Evolutionary conservation across 2,329 filamentous ascomycete genomes (phyloP), one percentile per base, ranked within the genome.

Genomic region (Exserohilum turcica): DNA sequence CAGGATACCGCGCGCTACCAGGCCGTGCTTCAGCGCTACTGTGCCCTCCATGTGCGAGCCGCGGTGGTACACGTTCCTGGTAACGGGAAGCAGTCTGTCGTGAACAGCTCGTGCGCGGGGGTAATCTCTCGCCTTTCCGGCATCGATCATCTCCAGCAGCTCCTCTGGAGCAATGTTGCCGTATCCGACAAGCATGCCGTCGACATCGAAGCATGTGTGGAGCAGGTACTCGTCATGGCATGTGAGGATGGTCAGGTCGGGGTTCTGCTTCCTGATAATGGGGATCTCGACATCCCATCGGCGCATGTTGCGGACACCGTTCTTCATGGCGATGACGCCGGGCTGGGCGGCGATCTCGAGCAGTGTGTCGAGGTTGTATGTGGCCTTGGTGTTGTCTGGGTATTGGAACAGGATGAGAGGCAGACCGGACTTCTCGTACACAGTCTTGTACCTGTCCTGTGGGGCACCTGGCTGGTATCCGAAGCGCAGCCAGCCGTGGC

Each of bases 1-100:
- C 10, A 82, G 56, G 29, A 82, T 80, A 1, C 80, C 80, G 9
- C 80, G 65, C 9, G 80, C 79, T 19, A 82, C 79, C 21, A 82
- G 67, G 12, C 79, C 80, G 53, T 82, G 80, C 70, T 82, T 83
- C 18, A 82, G 54, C 6, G 68, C 64, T 24, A 82, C 79, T 1
- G 80, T 82, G 2, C 80, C 80, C 67, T 82, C 80, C 80, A 82
- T 82, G 52, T 82, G 81, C 8, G 79, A 82, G 8, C 80, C 81
- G 5, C 80, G 77, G 64, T 83, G 80, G 59, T 83, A 82, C 0
- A 83, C 79, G n/a, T 76, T 78, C 68, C 80, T 81, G 1, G 80
- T 82, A 0, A 82, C 73, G 1, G 80, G 81, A 3, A 82, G 66
- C 2, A 83, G 69, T 59, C 74, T 74, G 58, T 82, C 80, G 61